Evolutionary conservation across 1,284 basidiomycete species (phyloP), one percentile per base, ranked within the genome.

Genomic region (Rhodotorula glutinis): DNA sequence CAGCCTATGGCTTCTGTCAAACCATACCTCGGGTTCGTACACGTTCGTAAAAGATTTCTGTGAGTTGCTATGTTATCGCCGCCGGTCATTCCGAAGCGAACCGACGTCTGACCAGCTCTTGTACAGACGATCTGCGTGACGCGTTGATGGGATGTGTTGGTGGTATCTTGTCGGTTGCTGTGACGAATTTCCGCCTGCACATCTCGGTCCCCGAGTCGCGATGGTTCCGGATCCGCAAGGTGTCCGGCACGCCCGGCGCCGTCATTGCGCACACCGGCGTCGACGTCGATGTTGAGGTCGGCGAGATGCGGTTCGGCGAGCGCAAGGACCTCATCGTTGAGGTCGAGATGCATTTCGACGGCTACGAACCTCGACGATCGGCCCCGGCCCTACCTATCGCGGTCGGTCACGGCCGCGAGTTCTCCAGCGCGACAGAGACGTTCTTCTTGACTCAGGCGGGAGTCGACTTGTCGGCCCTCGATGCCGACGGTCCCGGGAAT

Each of bases 1-100:
- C 4, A 94, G 92, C n/a, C 85, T 98, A 23, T 98, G 95, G 95
- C 86, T 97, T 53, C 92, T 98, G 82, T 96, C 93, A 17, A 97
- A 97, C 79, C 92, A 97, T 78, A 98, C 95, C 0, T 85, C 86
- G 65, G 95, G 94, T 49, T 93, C 91, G n/a, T 98, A 98, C 81
- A 97, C 93, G 10, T 97, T 94, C 75, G 91, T 96, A 64, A 89
- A 89, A 78, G 93, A 96, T 77, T 95, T 92, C 90, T 79, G 70
- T 69, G 4, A 64, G 77, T 69, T 3, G 1, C n/a, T 21, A 21
- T 16, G 10, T n/a, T n/a, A n/a, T n/a, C 23, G 51, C 38, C 21
- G 19, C 44, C 53, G 7, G 19, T 19, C 3, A 11, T 53, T 30
- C 29, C 29, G 27, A 25, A 43, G 25, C 27, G 2, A 23, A 8